Evolutionary conservation across 2,329 filamentous ascomycete genomes (phyloP).

Genomic region (Ceratocystis ficicola): DNA sequence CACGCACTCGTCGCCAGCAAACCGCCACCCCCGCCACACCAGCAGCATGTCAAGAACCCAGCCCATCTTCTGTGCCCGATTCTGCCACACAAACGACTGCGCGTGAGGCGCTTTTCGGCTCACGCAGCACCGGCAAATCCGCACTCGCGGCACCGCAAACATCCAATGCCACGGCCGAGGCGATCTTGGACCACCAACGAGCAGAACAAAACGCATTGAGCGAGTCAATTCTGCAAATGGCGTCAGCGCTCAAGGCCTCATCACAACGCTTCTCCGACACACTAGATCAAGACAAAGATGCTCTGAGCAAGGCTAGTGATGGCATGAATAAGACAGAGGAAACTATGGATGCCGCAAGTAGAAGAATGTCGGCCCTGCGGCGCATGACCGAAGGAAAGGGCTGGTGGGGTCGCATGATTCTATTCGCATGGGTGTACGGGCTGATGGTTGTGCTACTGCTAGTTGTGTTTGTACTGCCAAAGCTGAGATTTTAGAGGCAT

Average conservation of each 20-base stretch:
- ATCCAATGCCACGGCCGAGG: constrained; percentile 49
- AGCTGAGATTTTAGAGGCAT: constrained; percentile 60
- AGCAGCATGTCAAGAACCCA: background rate
- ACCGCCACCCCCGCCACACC: background rate
- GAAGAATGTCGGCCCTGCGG: constrained; percentile 63
- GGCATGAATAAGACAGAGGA: constrained; percentile 66
- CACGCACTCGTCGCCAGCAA: constrained; percentile 7
- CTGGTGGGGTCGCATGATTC: constrained; percentile 70
- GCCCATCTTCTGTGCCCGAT: background rate
- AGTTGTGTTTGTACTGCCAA: constrained; percentile 76
- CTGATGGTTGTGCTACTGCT: constrained; percentile 67
- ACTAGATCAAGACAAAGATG: constrained; percentile 59
- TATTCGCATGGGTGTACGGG: constrained; percentile 74
- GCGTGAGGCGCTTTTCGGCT: constrained; percentile 11
- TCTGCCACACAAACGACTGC: constrained; percentile 9
- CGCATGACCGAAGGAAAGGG: constrained; percentile 79
- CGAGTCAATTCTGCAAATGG: constrained; percentile 67
- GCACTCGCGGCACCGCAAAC: constrained; percentile 30
- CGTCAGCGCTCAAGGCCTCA: constrained; percentile 61
- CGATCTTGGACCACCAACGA: constrained; percentile 63
- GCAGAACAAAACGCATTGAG: constrained; percentile 75
- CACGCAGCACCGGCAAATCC: constrained; percentile 19
- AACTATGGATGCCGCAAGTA: constrained; percentile 63
- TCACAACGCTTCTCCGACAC: constrained; percentile 59
- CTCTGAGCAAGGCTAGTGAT: constrained; percentile 57